These are phyloP conservation scores for Cryptococcus sp. DNA, from an alignment of 1,284 basidiomycete genomes.

Conservation along the genomic window DNA sequence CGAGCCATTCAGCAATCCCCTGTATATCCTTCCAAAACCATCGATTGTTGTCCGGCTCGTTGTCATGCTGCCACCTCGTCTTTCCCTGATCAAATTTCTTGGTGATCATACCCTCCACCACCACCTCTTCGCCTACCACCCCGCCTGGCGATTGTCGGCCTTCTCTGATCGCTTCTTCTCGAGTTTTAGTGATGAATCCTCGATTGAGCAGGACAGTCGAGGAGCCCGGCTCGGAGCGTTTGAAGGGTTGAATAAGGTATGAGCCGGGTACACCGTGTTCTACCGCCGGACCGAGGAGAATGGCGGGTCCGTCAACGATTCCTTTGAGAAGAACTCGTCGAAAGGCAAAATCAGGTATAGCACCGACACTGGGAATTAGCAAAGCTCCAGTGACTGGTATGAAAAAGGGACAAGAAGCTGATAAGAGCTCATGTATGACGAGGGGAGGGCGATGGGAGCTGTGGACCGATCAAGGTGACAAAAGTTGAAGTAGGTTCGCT, in stretches of 20 bases:
- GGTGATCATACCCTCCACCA: constrained; percentile 56
- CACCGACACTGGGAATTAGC: constrained; percentile 42
- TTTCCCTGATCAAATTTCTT: constrained; percentile 62
- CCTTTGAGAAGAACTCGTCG: constrained; percentile 76
- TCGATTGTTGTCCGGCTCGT: constrained; percentile 67
- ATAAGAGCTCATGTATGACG: too few species aligned
- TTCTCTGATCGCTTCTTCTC: constrained; percentile 36
- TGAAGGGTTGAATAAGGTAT: constrained; percentile 77
- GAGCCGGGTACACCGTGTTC: constrained; percentile 76
- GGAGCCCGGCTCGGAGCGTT: constrained; percentile 51
- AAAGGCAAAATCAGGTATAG: constrained; percentile 78
- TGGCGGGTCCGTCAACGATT: constrained; percentile 67
- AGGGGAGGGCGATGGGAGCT: too few species aligned
- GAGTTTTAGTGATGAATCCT: constrained; percentile 66
- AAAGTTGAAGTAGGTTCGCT: constrained; percentile 27
- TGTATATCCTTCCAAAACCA: constrained; percentile 92
- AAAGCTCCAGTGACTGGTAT: not conserved
- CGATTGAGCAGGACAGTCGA: constrained; percentile 73
- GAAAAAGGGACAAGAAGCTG: not conserved
- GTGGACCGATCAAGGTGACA: not conserved
- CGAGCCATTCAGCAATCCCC: constrained; percentile 71
- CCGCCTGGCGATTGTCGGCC: constrained; percentile 50
- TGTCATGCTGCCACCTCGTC: constrained; percentile 77
- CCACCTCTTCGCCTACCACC: constrained; percentile 27
- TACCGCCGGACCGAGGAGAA: constrained; percentile 80